A percentile compares a stretch with the other conserved stretches of the same genome.
These are phyloP conservation scores for Entomortierella lignicola DNA, from an alignment of 192 early-diverging fungal species.

Conservation along the genomic window DNA sequence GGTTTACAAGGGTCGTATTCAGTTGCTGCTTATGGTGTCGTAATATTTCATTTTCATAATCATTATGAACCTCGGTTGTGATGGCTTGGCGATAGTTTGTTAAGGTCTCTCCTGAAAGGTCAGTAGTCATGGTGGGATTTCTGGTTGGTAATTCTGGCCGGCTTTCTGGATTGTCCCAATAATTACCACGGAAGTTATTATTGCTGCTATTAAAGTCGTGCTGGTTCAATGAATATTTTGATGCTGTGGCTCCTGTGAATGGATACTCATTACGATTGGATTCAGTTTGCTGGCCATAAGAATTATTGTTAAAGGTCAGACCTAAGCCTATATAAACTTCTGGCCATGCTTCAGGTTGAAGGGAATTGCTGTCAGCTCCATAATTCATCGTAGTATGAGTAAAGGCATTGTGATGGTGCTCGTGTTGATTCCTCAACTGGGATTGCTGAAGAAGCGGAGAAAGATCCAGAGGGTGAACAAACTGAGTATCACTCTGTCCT, in stretches of 20 bases:
- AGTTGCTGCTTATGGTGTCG: neutral
- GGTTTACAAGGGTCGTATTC: neutral
- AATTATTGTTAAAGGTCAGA: slow-evolving; percentile 5
- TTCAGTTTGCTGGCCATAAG: neutral
- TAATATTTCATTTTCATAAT: slow-evolving; percentile 14
- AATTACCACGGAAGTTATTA: neutral
- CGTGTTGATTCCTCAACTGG: neutral
- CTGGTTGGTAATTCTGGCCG: slow-evolving; percentile 3
- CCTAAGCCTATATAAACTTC: slow-evolving; percentile 25
- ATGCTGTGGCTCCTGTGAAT: neutral
- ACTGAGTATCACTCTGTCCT: slow-evolving; percentile 7
- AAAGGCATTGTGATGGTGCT: neutral
- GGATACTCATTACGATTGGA: neutral
- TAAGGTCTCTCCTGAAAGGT: neutral
- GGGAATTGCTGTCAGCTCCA: neutral
- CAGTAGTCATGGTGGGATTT: neutral
- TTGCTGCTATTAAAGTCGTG: neutral
- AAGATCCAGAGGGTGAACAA: slow-evolving; percentile 33
- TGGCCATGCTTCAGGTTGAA: slow-evolving; percentile 5
- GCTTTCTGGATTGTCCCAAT: neutral
- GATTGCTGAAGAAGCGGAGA: slow-evolving; percentile 17
- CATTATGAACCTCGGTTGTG: neutral
- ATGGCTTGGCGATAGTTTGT: slow-evolving; percentile 2
- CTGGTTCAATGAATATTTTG: slow-evolving; percentile 1
- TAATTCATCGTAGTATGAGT: neutral